Percentiles rank a stretch among this genome's conserved stretches.
These are phyloP conservation scores for Violaceomyces palustris DNA, from an alignment of 1,284 basidiomycete genomes.

Conservation along the genomic window DNA sequence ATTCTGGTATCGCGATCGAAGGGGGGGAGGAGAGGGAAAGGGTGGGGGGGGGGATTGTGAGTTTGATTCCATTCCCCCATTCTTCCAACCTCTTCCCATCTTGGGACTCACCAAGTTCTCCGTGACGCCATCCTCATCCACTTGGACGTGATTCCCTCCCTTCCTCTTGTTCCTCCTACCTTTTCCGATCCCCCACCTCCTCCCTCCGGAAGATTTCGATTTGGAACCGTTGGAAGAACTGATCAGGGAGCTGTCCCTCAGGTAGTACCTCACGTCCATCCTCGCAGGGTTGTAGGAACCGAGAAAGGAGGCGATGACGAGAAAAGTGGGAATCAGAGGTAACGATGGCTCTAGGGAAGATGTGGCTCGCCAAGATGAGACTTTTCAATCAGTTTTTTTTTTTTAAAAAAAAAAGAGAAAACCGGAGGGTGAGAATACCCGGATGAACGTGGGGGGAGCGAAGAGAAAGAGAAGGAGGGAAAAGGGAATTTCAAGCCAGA, in stretches of 20 bases:
- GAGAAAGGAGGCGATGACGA: conserved; percentile 74
- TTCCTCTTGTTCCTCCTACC: no score
- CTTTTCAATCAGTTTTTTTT: no score
- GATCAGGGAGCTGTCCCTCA: conserved; percentile 30
- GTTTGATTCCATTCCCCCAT: no score
- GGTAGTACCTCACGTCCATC: conserved; percentile 61
- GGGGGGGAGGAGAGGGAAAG: background rate
- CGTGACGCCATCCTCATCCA: conserved; percentile 54
- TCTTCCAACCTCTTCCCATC: no score
- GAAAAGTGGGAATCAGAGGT: conserved; percentile 58
- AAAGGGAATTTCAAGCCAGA: no score
- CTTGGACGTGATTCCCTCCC: no score
- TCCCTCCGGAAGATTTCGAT: no score
- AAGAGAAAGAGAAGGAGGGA: no score
- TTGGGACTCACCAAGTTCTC: conserved; percentile 16
- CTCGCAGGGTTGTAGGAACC: conserved; percentile 80
- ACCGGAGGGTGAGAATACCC: no score
- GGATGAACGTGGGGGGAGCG: no score
- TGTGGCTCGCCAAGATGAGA: conserved; percentile 11
- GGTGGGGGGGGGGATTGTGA: background rate
- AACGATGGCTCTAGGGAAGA: conserved; percentile 16
- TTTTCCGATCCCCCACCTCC: conserved; percentile 68
- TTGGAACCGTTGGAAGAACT: conserved; percentile 13
- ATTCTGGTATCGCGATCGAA: conserved; percentile 54
- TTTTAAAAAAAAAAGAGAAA: no score